Evolutionary conservation across 345 rosid species (phyloP).

Genomic region (Melastoma malabathricum): DNA sequence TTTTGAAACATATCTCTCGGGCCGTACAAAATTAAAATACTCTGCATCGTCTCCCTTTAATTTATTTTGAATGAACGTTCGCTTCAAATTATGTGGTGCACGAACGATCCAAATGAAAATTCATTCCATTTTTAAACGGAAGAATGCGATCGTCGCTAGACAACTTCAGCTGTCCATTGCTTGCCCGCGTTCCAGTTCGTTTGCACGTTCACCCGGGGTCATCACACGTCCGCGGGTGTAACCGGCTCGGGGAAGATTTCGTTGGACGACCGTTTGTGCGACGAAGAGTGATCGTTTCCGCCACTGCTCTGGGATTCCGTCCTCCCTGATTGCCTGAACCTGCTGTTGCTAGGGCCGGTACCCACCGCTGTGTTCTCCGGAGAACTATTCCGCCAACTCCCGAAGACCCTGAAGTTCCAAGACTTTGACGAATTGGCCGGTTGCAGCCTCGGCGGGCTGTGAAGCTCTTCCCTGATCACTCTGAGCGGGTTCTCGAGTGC

Average conservation of each 20-base stretch:
- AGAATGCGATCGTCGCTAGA: no score
- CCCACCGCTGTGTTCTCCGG: constrained; percentile 27
- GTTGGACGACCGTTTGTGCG: constrained; percentile 36
- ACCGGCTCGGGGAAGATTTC: constrained; percentile 54
- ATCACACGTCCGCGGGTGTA: constrained; percentile 14
- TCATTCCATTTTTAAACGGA: no score
- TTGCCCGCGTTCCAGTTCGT: no score
- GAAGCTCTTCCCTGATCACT: constrained; percentile 65
- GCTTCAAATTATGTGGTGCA: no score
- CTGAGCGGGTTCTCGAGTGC: constrained; percentile 87
- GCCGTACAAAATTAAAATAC: no score
- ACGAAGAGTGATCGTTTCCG: constrained; percentile 41
- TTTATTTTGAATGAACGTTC: no score
- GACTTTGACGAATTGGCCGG: constrained; percentile 61
- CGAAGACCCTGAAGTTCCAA: constrained; percentile 56
- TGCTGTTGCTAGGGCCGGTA: constrained; percentile 19
- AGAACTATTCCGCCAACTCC: constrained; percentile 76
- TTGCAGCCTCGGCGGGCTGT: constrained; percentile 53
- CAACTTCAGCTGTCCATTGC: no score
- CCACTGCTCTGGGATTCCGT: constrained; percentile 48
- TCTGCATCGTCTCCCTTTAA: no score
- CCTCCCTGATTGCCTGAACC: constrained; percentile 34
- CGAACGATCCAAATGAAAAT: no score
- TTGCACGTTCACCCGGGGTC: no score
- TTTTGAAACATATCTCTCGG: no score